These are phyloP conservation scores for Psilocybe sp. DNA, from an alignment of 768 basidiomycete species.

Conservation along the genomic window DNA sequence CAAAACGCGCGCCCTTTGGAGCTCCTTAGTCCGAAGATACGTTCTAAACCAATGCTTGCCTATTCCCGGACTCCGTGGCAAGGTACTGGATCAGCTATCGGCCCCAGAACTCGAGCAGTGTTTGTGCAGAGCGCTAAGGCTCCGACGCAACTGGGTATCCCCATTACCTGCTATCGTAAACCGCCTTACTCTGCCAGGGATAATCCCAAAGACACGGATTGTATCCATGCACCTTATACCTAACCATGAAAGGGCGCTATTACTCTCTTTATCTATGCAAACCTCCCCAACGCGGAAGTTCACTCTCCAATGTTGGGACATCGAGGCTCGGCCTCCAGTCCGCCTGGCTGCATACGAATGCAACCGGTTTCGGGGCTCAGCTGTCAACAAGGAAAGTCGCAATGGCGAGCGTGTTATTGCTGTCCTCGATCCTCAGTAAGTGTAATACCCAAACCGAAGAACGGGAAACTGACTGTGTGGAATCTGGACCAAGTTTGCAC, in stretches of 20 bases:
- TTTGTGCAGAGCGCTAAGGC: slow-evolving; percentile 34
- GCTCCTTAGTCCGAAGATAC: slow-evolving; percentile 36
- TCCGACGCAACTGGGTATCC: slow-evolving; percentile 51
- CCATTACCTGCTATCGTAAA: slow-evolving; percentile 1
- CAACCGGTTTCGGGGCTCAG: slow-evolving; percentile 37
- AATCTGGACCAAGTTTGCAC: slow-evolving; percentile 13
- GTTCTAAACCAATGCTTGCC: slow-evolving; percentile 44
- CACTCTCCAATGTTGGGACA: slow-evolving; percentile 58
- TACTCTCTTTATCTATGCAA: slow-evolving; percentile 41
- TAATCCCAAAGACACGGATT: slow-evolving; percentile 28
- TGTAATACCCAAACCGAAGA: too few species aligned
- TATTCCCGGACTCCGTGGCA: slow-evolving; percentile 34
- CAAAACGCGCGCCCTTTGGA: slow-evolving; percentile 50
- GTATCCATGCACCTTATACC: slow-evolving; percentile 48
- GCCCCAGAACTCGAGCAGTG: slow-evolving; percentile 43
- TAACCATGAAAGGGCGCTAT: slow-evolving; percentile 34
- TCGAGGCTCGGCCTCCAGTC: slow-evolving; percentile 25
- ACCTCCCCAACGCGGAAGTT: slow-evolving; percentile 13
- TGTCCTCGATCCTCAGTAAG: slow-evolving; percentile 40
- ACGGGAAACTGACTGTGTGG: too few species aligned
- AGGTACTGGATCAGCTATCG: slow-evolving; percentile 31
- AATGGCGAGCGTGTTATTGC: slow-evolving; percentile 32
- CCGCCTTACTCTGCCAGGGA: background rate
- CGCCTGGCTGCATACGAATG: slow-evolving; percentile 42
- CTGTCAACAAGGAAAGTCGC: slow-evolving; percentile 39